A percentile compares a stretch with the other conserved stretches of the same genome.
phyloP scores from a whole-genome alignment of 2,329 filamentous ascomycete species.

The Magnaporthiopsis rhizophila region DNA sequence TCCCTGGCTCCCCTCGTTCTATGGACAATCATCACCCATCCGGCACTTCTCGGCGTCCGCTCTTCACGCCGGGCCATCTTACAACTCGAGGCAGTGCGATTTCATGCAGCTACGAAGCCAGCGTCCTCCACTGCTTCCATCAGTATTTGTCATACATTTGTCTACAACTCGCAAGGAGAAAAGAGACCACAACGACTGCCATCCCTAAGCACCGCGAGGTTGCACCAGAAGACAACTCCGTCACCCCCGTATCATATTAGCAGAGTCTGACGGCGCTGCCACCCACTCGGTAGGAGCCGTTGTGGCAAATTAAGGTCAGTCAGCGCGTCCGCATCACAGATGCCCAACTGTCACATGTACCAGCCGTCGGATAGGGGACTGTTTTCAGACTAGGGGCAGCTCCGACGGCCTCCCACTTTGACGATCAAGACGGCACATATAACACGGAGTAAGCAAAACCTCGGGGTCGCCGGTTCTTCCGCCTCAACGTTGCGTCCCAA shows the following conservation, averaged over 20 bases:
- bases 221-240: neutral
- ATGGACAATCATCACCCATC: too few species aligned
- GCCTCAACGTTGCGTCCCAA: neutral
- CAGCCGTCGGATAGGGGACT: neutral
- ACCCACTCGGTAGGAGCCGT: neutral
- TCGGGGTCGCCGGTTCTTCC: neutral
- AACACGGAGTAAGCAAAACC: neutral
- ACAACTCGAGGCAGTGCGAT: neutral
- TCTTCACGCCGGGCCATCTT: too few species aligned
- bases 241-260: neutral
- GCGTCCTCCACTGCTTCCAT: neutral
- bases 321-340: neutral
- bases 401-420: neutral
- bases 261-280: neutral
- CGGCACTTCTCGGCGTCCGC: neutral
- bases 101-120: neutral
- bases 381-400: neutral
- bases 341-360: neutral
- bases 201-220: too few species aligned
- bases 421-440: neutral
- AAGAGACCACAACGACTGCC: too few species aligned
- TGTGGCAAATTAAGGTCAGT: neutral
- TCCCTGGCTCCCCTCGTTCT: too few species aligned
- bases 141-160: neutral
- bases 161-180: too few species aligned